These are phyloP conservation scores for Myochromella boudieri DNA, from an alignment of 768 basidiomycete species.

Conservation along the genomic window DNA sequence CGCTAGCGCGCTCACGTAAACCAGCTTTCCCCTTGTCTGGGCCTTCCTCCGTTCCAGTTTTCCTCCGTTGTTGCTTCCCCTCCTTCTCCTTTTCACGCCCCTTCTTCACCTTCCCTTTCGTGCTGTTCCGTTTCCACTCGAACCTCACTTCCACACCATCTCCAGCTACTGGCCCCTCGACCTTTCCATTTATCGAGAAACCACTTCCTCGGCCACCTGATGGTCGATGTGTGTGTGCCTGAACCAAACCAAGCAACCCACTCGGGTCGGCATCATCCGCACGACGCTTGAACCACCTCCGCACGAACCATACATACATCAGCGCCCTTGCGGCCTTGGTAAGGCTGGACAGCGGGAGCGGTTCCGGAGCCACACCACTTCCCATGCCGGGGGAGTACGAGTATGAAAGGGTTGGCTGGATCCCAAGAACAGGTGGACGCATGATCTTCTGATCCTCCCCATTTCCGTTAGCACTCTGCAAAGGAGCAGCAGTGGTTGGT, in stretches of 20 bases:
- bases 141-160: constrained; percentile 69
- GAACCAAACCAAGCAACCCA: constrained; percentile 37
- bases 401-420: constrained; percentile 64
- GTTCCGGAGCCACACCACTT: constrained; percentile 20
- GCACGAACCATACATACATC: constrained; percentile 76
- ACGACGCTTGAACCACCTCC: constrained; percentile 69
- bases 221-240: background rate
- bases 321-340: constrained; percentile 20
- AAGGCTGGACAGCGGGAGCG: constrained; percentile 4
- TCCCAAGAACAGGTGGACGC: constrained; percentile 55
- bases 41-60: constrained; percentile 6
- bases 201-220: background rate
- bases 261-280: constrained; percentile 36
- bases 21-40: background rate
- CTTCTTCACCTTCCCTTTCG: constrained; percentile 34
- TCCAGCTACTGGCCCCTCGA: constrained; percentile 21
- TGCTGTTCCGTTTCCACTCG: constrained; percentile 66
- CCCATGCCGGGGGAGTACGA: constrained; percentile 25
- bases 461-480: constrained; percentile 2
- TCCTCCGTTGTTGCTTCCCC: constrained; percentile 16
- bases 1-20: constrained; percentile 31
- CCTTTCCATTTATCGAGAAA: constrained; percentile 7
- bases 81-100: constrained; percentile 24
- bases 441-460: constrained; percentile 14
- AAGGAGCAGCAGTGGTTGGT: background rate